Percentiles rank a stretch among this genome's conserved stretches.
These are phyloP conservation scores for Aurinia saxatilis DNA, from an alignment of 345 rosid species.

Conservation along the genomic window DNA sequence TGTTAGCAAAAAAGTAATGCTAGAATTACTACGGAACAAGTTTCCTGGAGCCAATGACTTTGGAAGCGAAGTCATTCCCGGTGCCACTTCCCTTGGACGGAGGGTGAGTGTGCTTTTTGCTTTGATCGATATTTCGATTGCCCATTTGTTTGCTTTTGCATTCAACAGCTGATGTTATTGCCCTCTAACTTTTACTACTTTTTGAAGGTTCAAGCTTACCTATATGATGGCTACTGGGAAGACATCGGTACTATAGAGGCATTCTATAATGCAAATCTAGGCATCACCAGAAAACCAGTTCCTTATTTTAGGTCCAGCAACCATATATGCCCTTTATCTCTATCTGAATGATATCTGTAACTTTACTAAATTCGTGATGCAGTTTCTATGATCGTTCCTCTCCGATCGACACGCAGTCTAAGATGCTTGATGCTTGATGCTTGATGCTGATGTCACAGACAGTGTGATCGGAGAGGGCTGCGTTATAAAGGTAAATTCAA, in stretches of 20 bases:
- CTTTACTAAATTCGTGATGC: neutral
- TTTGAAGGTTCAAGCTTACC: constrained; percentile 86
- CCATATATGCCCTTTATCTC: too few species aligned
- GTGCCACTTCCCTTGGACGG: constrained; percentile 84
- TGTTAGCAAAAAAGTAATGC: constrained; percentile 83
- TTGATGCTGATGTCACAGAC: too few species aligned
- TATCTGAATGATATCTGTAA: too few species aligned
- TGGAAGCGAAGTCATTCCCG: constrained; percentile 97
- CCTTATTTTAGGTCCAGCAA: constrained; percentile 78
- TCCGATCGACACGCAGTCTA: too few species aligned
- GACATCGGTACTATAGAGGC: constrained; percentile 98
- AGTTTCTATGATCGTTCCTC: constrained; percentile 96
- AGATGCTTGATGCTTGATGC: too few species aligned
- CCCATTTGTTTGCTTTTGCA: too few species aligned
- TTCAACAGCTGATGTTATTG: too few species aligned
- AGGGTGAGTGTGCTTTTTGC: constrained; percentile 75
- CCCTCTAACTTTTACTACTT: neutral
- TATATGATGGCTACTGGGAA: constrained; percentile 98
- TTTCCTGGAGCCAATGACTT: constrained; percentile 98
- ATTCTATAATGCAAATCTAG: constrained; percentile 88
- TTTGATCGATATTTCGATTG: too few species aligned
- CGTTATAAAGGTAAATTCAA: too few species aligned
- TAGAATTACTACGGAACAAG: constrained; percentile 67
- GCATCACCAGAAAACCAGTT: constrained; percentile 87
- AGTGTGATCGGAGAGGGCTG: too few species aligned